Base-by-base conservation (phyloP, 2,329 filamentous ascomycete genomes). In the Pyrenophora teres region DNA sequence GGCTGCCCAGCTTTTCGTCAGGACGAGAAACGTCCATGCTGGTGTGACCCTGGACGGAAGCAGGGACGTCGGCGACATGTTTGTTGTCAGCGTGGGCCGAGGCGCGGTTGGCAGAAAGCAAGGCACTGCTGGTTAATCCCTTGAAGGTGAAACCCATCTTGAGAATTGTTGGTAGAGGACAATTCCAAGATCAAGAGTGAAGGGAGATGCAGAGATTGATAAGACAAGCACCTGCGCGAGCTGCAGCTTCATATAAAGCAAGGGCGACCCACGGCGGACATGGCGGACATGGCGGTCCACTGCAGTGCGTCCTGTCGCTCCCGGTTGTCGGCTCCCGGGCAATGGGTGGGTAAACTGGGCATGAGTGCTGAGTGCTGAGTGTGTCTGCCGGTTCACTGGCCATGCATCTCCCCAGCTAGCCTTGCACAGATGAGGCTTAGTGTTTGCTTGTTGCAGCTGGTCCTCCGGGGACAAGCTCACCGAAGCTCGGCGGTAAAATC, bases 71-170 rank as follows among this genome's bases (percentile, higher is more conserved):
- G 18, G 63, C 60, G 37, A 70, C 48, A 40, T 69, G 62, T 35
- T 62, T 67, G 46, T 67, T 57, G 15, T 60, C 60, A 15, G 52
- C 55, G 18, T 53, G 41, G 43, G 49, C 46, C 18, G 49, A 50
- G 25, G 32, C 46, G 13, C 46, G 46, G 44, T 56, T 60, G n/a
- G 55, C 55, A 45, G 60, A 60, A 33, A 66, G 49, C 55, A 70
- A 40, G 31, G 67, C 66, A 36, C 54, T 61, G 43, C 59, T 64
- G 30, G 67, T 64, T 54, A 71, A 46, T 16, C 65, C 66, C 51
- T 60, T 68, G 67, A 71, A 70, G 39, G 50, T 56, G 60, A 71
- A 65, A 32, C 67, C 68, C 68, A 71, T 71, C 21, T 46, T 62
- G 58, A 50, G 33, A 5, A 27, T 25, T 19, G 30, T 31, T 25